Evolutionary conservation across 1,139 yeast species (phyloP), one percentile per base, ranked within the genome.

Genomic region (Blastobotrys niveus): DNA sequence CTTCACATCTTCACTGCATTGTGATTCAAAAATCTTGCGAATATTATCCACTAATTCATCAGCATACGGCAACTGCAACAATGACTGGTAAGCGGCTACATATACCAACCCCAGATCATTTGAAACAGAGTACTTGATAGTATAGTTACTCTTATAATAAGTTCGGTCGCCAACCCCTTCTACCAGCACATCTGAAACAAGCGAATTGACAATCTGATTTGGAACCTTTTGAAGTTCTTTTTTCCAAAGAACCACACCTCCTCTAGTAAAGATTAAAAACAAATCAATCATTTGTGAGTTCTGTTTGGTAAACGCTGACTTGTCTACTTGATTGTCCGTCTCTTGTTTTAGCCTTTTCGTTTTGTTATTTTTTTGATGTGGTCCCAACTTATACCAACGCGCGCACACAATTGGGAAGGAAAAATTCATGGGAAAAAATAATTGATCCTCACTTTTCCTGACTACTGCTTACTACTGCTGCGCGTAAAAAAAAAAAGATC

Each of bases 231-330:
- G 70, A 8, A 67, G 63, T 31, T 74, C 67, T 47, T 70, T 67
- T 51, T 71, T 70, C 72, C 76, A 80, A 17, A 76, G 63, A 12
- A 80, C 82, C 19, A 73, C 64, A 0, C 87, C 87, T 8, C 78
- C 73, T 1, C 75, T 70, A 2, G 77, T 70, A 62, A 79, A 79
- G 1, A 80, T 68, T 10, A 73, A 62, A 48, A 78, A 68, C 52
- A 75, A 77, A 51, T 76, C 82, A 45, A 78, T 69, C 82, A 77
- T 77, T 31, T 26, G 6, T 24, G 26, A 24, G 10, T n/a, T n/a
- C n/a, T n/a, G n/a, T n/a, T n/a, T n/a, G n/a, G n/a, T n/a, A n/a
- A n/a, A n/a, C n/a, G n/a, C n/a, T n/a, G n/a, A n/a, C n/a, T n/a
- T n/a, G n/a, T n/a, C n/a, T n/a, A n/a, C n/a, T n/a, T n/a, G n/a